Evolutionary conservation across 495 filamentous ascomycete genomes (phyloP), one percentile per base, ranked within the genome.

Genomic region (Penicillium verhagenii): DNA sequence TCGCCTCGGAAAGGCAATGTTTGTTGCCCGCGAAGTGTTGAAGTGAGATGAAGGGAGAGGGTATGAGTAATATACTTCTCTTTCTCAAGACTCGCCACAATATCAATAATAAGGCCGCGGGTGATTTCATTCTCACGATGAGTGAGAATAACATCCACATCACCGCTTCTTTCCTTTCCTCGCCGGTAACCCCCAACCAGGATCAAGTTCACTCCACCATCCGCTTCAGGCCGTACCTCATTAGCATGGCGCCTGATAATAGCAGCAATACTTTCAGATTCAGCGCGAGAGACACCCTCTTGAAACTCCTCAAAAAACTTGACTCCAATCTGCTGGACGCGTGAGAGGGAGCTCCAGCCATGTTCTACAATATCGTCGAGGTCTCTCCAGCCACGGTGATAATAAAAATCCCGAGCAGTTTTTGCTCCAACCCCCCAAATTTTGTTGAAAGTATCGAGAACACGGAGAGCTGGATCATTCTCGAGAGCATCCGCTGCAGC

Each of bases 231-330:
- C 67, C 77, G 19, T 52, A 59, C 76, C 40, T 33, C 81, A 59
- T 65, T 66, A 53, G 91, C 92, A 59, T 92, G 84, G 2, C 68
- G 57, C 3, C 81, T 75, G 33, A 97, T 77, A 8, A 76, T 74
- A 4, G 61, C 53, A 0, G 78, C 82, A 53, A 97, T 96, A 1
- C 63, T 52, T 60, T 91, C 87, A 3, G 91, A 86, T 62, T 98
- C 93, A 0, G 50, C 42, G 2, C 92, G 80, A 1, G 91, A 79
- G 16, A 98, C 88, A 28, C 79, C 81, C 19, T 76, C 66, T 29
- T 81, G 76, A 40, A 98, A 88, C 50, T 97, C 94, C 42, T 95
- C 89, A 66, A 92, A 96, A 67, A 86, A 97, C 65, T 97, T 97
- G n/a, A 97, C 69, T 1, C 94, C 94, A 43, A 98, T 96, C 65